Evolutionary conservation across 2,329 filamentous ascomycete genomes (phyloP).

Genomic region (Alternaria sp.): DNA sequence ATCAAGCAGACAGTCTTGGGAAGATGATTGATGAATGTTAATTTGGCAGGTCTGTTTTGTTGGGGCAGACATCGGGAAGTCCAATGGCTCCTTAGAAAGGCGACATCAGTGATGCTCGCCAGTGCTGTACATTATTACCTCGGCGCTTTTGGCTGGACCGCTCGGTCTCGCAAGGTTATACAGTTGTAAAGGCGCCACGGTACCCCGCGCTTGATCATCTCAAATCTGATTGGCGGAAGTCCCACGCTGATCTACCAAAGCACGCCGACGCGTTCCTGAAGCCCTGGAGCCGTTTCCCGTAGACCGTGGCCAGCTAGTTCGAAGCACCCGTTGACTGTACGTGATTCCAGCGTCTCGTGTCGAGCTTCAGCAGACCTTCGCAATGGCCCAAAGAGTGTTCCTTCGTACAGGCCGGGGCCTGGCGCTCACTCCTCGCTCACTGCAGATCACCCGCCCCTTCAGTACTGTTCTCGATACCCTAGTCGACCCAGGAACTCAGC

Average conservation of each 20-base stretch:
- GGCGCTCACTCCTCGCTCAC: background rate
- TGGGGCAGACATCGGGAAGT: background rate
- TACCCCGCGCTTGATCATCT: constrained; percentile 12
- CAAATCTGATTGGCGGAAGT: constrained; percentile 7
- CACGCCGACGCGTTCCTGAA: constrained; percentile 12
- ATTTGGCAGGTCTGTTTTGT: background rate
- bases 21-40: background rate
- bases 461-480: constrained; percentile 46
- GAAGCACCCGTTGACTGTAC: constrained; percentile 4
- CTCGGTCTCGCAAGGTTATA: background rate
- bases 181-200: constrained; percentile 8
- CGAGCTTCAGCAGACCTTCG: constrained; percentile 1
- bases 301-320: constrained; percentile 4
- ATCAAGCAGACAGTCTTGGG: constrained; percentile 19
- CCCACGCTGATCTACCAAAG: constrained; percentile 10
- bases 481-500: constrained; percentile 34
- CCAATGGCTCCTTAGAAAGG: background rate
- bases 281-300: background rate
- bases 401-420: constrained; percentile 9
- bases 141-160: constrained; percentile 3
- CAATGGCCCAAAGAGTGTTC: constrained; percentile 15
- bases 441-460: constrained; percentile 26
- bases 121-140: background rate
- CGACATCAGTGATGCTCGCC: background rate
- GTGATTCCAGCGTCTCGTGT: constrained; percentile 1